A percentile compares a stretch with the other conserved stretches of the same genome.
Evolutionary conservation across 1,139 yeast genomes (phyloP).

Genomic region (Lodderomyces metapsilosis): DNA sequence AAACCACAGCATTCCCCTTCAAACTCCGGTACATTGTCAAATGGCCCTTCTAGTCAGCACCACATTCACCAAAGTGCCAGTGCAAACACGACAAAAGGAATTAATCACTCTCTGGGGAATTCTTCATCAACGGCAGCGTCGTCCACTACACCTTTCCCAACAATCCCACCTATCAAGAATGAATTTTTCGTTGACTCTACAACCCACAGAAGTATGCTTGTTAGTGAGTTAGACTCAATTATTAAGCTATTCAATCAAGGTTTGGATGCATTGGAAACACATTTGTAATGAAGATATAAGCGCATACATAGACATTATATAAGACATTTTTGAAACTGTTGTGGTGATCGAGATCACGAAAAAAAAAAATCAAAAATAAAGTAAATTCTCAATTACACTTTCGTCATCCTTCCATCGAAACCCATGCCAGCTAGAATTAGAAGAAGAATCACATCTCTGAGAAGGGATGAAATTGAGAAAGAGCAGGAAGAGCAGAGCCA

Average conservation of each 20-base stretch:
- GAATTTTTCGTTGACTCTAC: conserved; percentile 39
- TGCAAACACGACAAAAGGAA: not conserved
- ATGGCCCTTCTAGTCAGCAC: not conserved
- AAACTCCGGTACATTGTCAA: not conserved
- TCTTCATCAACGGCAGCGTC: not conserved
- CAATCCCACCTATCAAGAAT: conserved; percentile 35
- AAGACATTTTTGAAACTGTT: too few relatives aligned
- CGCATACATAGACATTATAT: too few relatives aligned
- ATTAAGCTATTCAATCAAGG: conserved; percentile 40
- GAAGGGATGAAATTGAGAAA: conserved; percentile 48
- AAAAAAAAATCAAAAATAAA: not conserved
- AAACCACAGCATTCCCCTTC: conserved; percentile 6
- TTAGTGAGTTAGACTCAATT: conserved; percentile 40
- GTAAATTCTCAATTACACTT: not conserved
- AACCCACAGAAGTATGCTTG: conserved; percentile 34
- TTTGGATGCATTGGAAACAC: conserved; percentile 40
- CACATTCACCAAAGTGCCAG: not conserved
- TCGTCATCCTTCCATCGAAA: not conserved
- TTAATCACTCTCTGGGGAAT: not conserved
- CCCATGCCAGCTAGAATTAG: conserved; percentile 46
- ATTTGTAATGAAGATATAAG: conserved; percentile 17
- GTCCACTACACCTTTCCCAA: conserved; percentile 26
- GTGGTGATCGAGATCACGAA: not conserved
- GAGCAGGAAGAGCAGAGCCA: conserved; percentile 42
- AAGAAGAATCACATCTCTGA: conserved; percentile 47